A percentile compares a stretch with the other conserved stretches of the same genome.
phyloP scores from a whole-genome alignment of 2,329 filamentous ascomycete species.

The Aspergillus aculeatus region DNA sequence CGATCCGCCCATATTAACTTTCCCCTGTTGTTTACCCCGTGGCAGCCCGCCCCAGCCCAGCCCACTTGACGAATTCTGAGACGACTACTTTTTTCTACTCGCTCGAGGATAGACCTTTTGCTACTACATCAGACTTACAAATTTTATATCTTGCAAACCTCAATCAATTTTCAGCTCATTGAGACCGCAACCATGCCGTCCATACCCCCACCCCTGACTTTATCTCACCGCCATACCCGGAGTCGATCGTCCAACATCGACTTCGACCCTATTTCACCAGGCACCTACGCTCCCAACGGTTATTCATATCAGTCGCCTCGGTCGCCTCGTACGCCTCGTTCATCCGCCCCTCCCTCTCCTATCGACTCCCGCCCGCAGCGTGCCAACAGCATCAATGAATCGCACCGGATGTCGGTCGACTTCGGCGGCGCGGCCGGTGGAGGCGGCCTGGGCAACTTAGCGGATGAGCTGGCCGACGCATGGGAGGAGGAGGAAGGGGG shows the following conservation, averaged over 20 bases:
- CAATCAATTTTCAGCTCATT: constrained; percentile 4
- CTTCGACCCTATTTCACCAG: constrained; percentile 37
- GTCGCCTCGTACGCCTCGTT: constrained; percentile 36
- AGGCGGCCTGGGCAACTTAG: constrained; percentile 58
- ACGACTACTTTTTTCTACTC: constrained; percentile 1
- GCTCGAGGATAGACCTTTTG: background rate
- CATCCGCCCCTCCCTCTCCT: constrained; percentile 41
- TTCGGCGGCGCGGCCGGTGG: constrained; percentile 33
- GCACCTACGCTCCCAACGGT: constrained; percentile 30
- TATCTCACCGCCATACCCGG: constrained; percentile 37
- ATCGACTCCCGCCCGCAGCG: constrained; percentile 37
- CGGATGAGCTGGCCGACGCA: constrained; percentile 63
- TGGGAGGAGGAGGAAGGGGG: constrained; percentile 54
- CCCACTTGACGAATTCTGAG: background rate
- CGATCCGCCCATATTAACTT: constrained; percentile 8
- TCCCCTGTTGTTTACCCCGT: constrained; percentile 9
- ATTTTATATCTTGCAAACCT: background rate
- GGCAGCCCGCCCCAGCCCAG: background rate
- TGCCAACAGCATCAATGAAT: constrained; percentile 36
- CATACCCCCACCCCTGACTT: constrained; percentile 36
- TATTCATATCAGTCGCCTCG: constrained; percentile 32
- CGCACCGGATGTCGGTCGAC: constrained; percentile 40
- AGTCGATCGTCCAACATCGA: constrained; percentile 38
- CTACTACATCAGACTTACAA: background rate
- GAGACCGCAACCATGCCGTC: constrained; percentile 26